A percentile compares a stretch with the other conserved stretches of the same genome.
These are phyloP conservation scores for Dendrobium chrysotoxum DNA, from an alignment of 106 monocot species.

Conservation along the genomic window DNA sequence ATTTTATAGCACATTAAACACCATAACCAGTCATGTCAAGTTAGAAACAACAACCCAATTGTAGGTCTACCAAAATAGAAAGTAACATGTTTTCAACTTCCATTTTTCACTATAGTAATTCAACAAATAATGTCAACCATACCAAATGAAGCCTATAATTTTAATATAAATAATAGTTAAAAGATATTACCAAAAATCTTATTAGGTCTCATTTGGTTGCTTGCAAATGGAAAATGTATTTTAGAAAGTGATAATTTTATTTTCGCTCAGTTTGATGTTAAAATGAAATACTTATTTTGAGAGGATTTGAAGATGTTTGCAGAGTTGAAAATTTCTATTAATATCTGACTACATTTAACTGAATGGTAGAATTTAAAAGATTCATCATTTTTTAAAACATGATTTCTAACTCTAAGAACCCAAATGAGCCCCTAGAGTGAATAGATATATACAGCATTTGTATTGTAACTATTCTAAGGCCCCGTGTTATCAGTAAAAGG, in stretches of 20 bases:
- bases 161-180: background rate
- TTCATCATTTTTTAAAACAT: background rate
- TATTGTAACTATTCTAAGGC: background rate
- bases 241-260: background rate
- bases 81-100: no score
- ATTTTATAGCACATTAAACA: no score
- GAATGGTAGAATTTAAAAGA: background rate
- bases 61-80: no score
- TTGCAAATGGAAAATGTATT: background rate
- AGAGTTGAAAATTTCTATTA: background rate
- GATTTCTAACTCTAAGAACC: background rate
- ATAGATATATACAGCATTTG: background rate
- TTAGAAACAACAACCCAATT: no score
- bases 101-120: no score
- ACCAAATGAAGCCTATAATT: background rate
- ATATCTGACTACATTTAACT: background rate
- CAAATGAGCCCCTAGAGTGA: no score
- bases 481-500: no score
- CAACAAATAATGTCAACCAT: no score
- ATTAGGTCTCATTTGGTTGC: background rate
- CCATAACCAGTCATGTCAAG: no score
- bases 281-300: background rate
- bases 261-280: background rate
- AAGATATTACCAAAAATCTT: background rate
- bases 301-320: background rate